Percentiles rank a stretch among this genome's conserved stretches.
Conservation (phyloP, 2,329 filamentous ascomycete species). For the Pyrenophora graminea region DNA sequence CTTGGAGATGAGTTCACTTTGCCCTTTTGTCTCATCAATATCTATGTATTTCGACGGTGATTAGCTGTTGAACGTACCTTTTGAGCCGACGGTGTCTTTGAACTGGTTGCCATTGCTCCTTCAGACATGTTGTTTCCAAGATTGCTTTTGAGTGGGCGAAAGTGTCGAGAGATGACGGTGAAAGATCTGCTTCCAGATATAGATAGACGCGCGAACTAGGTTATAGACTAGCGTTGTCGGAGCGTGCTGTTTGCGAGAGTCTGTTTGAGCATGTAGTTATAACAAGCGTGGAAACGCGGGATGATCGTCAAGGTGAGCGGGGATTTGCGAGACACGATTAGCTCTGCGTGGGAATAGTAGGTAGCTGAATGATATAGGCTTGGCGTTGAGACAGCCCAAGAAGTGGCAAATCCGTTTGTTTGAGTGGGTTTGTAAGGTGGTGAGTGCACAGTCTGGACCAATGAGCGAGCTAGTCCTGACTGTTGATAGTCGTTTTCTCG, state of each 20-base stretch:
- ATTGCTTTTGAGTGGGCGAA: background rate
- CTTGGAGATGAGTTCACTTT: background rate
- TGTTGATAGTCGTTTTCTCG: no score
- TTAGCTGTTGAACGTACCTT: constrained; percentile 1
- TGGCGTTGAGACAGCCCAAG: no score
- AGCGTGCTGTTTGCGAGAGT: background rate
- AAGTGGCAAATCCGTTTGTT: no score
- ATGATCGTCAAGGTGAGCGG: background rate
- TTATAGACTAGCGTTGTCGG: background rate
- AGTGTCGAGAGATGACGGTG: background rate
- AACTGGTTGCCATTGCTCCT: background rate
- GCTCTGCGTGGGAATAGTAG: no score
- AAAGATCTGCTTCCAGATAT: background rate
- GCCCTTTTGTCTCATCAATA: background rate
- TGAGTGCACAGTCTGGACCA: no score
- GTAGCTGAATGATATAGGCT: no score
- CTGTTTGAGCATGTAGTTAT: background rate
- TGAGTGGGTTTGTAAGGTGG: no score
- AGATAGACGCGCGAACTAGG: background rate
- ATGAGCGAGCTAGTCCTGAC: no score
- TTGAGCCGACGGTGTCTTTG: constrained; percentile 11
- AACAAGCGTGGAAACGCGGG: constrained; percentile 1
- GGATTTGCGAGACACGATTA: background rate
- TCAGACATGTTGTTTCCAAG: background rate
- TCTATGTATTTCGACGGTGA: background rate